Evolutionary conservation across 2,329 filamentous ascomycete genomes (phyloP), one percentile per base, ranked within the genome.

Genomic region (Colletotrichum caudatum): DNA sequence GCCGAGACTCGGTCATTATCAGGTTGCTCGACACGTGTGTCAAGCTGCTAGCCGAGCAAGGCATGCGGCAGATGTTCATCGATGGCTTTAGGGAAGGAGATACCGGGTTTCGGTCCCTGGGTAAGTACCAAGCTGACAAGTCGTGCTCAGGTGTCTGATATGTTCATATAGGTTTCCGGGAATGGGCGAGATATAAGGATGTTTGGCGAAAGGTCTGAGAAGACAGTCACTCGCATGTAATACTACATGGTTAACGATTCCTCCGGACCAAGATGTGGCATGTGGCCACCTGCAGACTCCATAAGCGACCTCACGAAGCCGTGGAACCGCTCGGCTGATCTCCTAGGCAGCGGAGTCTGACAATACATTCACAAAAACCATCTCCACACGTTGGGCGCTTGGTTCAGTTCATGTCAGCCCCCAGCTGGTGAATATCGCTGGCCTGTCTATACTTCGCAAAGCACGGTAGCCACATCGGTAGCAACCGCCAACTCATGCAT

Each of bases 161-260:
- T 39, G 51, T 53, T 14, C 26, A 37, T 8, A 9, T 57, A 90
- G 88, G 88, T 16, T 90, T 89, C 74, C 82, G 82, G 70, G 87
- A 86, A 78, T 90, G 88, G 88, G 87, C 88, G 58, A 81, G 80
- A 74, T 90, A 90, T 76, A 83, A 80, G 77, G 87, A 90, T 66
- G 79, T 87, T 23, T 90, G 87, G 87, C 66, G 61, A 46, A 72
- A 72, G 67, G 51, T 71, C 29, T 71, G 33, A 72, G 66, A 29
- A 44, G 23, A 71, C 29, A 35, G 46, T 26, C 39, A 44, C 37
- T 46, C 58, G 37, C 39, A 44, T 48, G 23, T 58, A 26, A 35
- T 11, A 44, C 35, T 33, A 39, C 23, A 46, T 37, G 46, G 58
- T 54, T 51, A 62, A 39, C 51, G n/a, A 37, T 14, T n/a, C 14